phyloP scores from a whole-genome alignment of 1,139 yeast species.

The Geotrichum bryndzae region DNA sequence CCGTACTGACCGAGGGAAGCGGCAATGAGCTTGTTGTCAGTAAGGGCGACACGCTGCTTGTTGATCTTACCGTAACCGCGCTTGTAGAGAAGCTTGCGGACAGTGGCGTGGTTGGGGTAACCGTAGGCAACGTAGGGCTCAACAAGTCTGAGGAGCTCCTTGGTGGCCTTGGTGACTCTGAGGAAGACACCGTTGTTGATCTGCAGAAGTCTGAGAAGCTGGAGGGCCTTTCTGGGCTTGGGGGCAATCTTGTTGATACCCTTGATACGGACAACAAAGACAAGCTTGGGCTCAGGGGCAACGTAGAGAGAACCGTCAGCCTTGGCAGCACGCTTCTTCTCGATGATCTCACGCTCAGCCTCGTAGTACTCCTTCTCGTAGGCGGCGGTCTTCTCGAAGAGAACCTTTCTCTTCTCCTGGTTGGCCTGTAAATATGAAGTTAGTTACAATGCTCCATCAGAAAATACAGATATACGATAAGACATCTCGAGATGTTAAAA shows the following conservation, averaged over 20 bases:
- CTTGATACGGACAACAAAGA: conserved; percentile 97
- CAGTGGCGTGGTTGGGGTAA: conserved; percentile 95
- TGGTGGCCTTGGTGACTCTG: conserved; percentile 96
- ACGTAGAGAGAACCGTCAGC: conserved; percentile 79
- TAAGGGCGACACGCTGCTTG: conserved; percentile 94
- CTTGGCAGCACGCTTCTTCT: conserved; percentile 94
- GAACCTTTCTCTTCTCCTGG: conserved; percentile 71
- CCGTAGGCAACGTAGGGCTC: conserved; percentile 99
- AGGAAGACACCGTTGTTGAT: conserved; percentile 98
- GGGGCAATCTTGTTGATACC: conserved; percentile 99
- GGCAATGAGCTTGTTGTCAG: conserved; percentile 90
- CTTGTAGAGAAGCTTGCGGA: conserved; percentile 97
- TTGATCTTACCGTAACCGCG: conserved; percentile 99
- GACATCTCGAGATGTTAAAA: not conserved
- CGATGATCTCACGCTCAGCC: conserved; percentile 87
- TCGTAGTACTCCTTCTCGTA: conserved; percentile 95
- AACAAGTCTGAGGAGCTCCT: conserved; percentile 92
- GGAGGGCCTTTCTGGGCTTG: conserved; percentile 99
- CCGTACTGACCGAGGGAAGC: conserved; percentile 93
- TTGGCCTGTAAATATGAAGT: conserved; percentile 24
- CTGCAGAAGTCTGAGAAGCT: conserved; percentile 94
- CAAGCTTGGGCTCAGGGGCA: conserved; percentile 94
- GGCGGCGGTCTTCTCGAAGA: conserved; percentile 96
- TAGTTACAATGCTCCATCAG: not conserved
- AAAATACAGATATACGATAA: not conserved